These are phyloP conservation scores for Anthracocystis panici-leucophaei DNA, from an alignment of 1,284 basidiomycete species.

Conservation along the genomic window DNA sequence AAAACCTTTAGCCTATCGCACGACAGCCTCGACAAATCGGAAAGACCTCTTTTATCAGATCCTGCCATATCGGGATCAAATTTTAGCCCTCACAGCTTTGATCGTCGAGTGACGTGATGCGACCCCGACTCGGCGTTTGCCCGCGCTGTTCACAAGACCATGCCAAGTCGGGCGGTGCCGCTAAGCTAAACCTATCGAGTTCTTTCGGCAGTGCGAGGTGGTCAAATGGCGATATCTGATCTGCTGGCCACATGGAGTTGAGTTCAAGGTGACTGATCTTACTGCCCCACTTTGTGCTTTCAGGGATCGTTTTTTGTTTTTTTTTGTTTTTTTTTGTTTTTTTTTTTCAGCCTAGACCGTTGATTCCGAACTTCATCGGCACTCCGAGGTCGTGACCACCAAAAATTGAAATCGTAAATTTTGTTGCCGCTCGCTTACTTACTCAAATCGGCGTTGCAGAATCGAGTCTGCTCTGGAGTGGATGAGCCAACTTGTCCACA, in stretches of 20 bases:
- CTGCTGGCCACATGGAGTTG: neutral
- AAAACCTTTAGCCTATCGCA: no score
- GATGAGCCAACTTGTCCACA: no score
- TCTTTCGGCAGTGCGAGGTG: neutral
- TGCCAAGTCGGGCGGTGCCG: constrained; percentile 7
- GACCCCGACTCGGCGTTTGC: no score
- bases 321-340: no score
- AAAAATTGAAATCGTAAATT: neutral
- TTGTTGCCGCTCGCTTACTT: neutral
- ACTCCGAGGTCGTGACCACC: constrained; percentile 18
- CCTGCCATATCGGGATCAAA: no score
- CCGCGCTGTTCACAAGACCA: constrained; percentile 4
- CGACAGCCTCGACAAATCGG: no score
- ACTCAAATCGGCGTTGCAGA: neutral
- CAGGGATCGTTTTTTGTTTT: neutral
- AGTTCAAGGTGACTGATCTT: neutral
- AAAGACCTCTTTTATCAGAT: no score
- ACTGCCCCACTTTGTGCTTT: neutral
- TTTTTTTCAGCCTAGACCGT: constrained; percentile 1
- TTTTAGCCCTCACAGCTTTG: no score
- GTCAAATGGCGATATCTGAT: neutral
- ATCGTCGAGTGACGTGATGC: no score
- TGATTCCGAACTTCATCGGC: constrained; percentile 8
- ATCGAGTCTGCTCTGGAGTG: no score
- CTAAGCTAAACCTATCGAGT: neutral